Evolutionary conservation across 139 green algal species (phyloP).

Genomic region (Axilococcus clingmanii): DNA sequence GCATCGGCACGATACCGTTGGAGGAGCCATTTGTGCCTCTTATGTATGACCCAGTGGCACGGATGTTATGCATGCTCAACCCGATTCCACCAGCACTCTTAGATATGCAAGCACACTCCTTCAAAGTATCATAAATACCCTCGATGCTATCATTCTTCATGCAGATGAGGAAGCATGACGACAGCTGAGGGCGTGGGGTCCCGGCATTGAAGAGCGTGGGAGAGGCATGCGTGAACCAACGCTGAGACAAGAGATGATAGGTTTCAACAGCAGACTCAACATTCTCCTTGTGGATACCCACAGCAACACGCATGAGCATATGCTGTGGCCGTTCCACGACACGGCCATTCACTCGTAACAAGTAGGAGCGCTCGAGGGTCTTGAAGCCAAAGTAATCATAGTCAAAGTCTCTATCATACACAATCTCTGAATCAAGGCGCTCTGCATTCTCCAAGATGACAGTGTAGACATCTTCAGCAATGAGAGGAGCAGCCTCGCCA

Average conservation of each 20-base stretch:
- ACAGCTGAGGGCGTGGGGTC: conserved; percentile 88
- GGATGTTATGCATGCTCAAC: conserved; percentile 94
- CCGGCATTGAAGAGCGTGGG: conserved; percentile 98
- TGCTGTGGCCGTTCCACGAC: conserved; percentile 98
- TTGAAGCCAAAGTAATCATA: conserved; percentile 99
- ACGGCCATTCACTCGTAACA: conserved; percentile 88
- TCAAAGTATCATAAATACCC: conserved; percentile 99
- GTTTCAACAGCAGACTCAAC: conserved; percentile 65
- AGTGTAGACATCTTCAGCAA: conserved; percentile 84
- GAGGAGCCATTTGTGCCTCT: conserved; percentile 95
- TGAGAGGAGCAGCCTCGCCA: conserved; percentile 63
- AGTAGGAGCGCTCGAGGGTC: conserved; percentile 98
- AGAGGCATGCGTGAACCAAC: conserved; percentile 96
- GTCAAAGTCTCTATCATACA: conserved; percentile 99
- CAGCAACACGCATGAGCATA: conserved; percentile 98
- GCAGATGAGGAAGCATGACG: conserved; percentile 89
- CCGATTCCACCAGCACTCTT: conserved; percentile 96
- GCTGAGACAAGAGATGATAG: conserved; percentile 87
- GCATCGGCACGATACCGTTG: conserved; percentile 99
- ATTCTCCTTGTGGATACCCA: conserved; percentile 89
- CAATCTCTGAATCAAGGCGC: conserved; percentile 88
- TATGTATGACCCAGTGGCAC: conserved; percentile 89
- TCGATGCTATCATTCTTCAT: conserved; percentile 96
- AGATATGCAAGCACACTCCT: conserved; percentile 95
- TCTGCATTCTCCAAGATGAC: conserved; percentile 80